Evolutionary conservation across 148 eudicot genomes (phyloP).

Genomic region (Polygonum aviculare): DNA sequence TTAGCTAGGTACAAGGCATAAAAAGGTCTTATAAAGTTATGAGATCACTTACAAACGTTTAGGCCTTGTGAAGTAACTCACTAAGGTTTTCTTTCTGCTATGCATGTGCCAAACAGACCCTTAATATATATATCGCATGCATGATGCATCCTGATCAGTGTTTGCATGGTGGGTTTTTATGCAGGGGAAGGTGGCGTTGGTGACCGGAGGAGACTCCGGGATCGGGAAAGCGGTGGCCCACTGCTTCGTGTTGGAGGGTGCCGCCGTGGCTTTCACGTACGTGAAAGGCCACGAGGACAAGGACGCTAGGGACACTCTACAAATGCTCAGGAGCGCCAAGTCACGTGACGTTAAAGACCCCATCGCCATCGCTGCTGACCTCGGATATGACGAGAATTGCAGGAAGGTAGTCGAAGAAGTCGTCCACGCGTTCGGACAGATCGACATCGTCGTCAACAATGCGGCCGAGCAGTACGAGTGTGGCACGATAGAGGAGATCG

Average conservation of each 20-base stretch:
- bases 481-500: constrained; percentile 53
- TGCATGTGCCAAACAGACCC: no score
- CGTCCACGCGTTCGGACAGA: constrained; percentile 44
- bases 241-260: constrained; percentile 68
- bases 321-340: constrained; percentile 40
- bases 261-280: constrained; percentile 80
- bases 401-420: constrained; percentile 67
- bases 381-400: constrained; percentile 72
- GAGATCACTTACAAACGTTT: no score
- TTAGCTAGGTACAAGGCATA: no score
- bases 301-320: constrained; percentile 59
- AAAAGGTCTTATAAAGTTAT: no score
- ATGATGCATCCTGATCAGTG: no score
- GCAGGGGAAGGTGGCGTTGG: constrained; percentile 84
- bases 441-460: constrained; percentile 77
- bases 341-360: constrained; percentile 53
- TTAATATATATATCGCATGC: no score
- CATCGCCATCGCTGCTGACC: constrained; percentile 50
- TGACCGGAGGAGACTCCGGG: constrained; percentile 92
- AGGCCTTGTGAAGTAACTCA: no score
- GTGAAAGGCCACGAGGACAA: constrained; percentile 70
- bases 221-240: constrained; percentile 75
- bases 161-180: no score
- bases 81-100: no score
- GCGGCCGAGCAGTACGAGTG: constrained; percentile 67